phyloP scores from a whole-genome alignment of 202 grass and related monocot genomes.

The Dendrocalamus latiflorus region DNA sequence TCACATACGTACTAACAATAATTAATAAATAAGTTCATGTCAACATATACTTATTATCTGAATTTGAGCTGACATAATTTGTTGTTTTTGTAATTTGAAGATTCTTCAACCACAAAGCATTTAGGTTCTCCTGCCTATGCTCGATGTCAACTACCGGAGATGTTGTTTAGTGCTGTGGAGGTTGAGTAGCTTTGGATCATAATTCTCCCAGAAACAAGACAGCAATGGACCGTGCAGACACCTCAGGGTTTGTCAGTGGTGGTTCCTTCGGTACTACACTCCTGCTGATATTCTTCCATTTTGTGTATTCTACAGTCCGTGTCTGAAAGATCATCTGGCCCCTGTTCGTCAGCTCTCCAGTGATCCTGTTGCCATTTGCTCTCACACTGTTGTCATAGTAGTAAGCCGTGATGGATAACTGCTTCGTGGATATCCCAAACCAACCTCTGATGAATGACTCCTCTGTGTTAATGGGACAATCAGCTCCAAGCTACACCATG shows the following conservation, averaged over 20 bases:
- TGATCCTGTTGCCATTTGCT: slow-evolving; percentile 5
- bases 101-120: neutral
- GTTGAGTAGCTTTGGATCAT: slow-evolving; percentile 21
- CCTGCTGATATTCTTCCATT: slow-evolving; percentile 70
- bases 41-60: slow-evolving; percentile 8
- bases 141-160: slow-evolving; percentile 13
- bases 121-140: slow-evolving; percentile 7
- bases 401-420: slow-evolving; percentile 34
- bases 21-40: neutral
- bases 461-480: slow-evolving; percentile 13
- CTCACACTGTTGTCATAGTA: neutral
- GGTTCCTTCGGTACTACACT: slow-evolving; percentile 50
- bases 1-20: neutral
- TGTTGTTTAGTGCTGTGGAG: slow-evolving; percentile 28
- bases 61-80: slow-evolving; percentile 9
- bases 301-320: slow-evolving; percentile 41
- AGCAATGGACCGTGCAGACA: slow-evolving; percentile 70
- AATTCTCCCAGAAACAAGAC: slow-evolving; percentile 1
- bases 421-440: slow-evolving; percentile 23
- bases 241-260: slow-evolving; percentile 77
- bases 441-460: slow-evolving; percentile 29
- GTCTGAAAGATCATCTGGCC: slow-evolving; percentile 19
- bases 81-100: slow-evolving; percentile 1
- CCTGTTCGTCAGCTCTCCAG: neutral
- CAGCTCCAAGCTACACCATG: slow-evolving; percentile 14